A percentile compares a stretch with the other conserved stretches of the same genome.
Evolutionary conservation across 2,329 filamentous ascomycete genomes (phyloP).

Genomic region (Xylariales sp.): DNA sequence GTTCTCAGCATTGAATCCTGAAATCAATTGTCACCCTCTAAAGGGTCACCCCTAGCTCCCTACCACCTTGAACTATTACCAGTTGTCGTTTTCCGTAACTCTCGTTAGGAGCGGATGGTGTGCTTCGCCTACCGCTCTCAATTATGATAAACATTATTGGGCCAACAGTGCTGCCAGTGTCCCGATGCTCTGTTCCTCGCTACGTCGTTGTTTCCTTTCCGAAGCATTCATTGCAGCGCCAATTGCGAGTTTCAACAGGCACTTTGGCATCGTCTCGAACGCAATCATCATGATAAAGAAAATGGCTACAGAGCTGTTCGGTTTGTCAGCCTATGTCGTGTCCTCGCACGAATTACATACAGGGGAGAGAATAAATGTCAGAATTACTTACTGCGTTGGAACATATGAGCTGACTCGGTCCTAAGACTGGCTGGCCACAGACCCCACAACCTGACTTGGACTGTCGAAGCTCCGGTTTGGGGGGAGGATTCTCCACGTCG

Average conservation of each 20-base stretch:
- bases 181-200: too few relatives aligned
- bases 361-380: too few relatives aligned
- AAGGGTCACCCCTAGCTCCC: too few relatives aligned
- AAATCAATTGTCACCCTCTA: too few relatives aligned
- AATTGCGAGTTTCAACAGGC: constrained; percentile 29
- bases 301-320: constrained; percentile 35
- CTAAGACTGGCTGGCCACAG: constrained; percentile 44
- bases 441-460: constrained; percentile 40
- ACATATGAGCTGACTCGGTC: constrained; percentile 44
- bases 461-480: constrained; percentile 32
- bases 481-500: constrained; percentile 17
- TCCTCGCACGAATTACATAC: too few relatives aligned
- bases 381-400: constrained; percentile 40
- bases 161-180: not conserved
- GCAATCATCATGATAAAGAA: constrained; percentile 47
- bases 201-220: constrained; percentile 5
- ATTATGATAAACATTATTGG: too few relatives aligned
- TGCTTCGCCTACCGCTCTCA: too few relatives aligned
- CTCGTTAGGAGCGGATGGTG: too few relatives aligned
- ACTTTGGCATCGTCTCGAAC: constrained; percentile 30
- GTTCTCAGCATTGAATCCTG: too few relatives aligned
- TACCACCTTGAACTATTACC: too few relatives aligned
- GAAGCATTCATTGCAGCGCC: constrained; percentile 41
- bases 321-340: constrained; percentile 7
- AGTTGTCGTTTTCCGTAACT: too few relatives aligned